phyloP scores from a whole-genome alignment of 2,329 filamentous ascomycete genomes.

The Pseudohalonectria lignicola region DNA sequence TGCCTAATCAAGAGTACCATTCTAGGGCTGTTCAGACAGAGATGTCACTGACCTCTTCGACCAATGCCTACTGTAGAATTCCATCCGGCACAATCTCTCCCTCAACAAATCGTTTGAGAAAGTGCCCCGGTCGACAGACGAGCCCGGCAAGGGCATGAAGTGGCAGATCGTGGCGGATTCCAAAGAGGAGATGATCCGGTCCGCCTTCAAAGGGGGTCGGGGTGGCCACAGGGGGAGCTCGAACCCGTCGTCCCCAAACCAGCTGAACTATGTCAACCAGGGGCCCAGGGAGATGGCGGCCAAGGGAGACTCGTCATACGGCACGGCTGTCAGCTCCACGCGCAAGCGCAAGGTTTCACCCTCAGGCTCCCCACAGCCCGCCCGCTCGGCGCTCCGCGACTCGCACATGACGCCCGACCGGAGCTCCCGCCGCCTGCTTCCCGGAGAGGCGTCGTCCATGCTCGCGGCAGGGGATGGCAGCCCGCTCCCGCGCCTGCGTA shows the following conservation, averaged over 20 bases:
- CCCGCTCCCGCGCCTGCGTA: constrained; percentile 47
- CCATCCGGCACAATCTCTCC: constrained; percentile 91
- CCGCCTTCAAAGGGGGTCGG: constrained; percentile 49
- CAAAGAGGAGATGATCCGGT: constrained; percentile 79
- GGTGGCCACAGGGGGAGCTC: constrained; percentile 58
- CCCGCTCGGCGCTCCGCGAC: constrained; percentile 34
- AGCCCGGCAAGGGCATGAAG: constrained; percentile 98
- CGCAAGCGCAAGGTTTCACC: constrained; percentile 47
- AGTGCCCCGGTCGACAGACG: constrained; percentile 81
- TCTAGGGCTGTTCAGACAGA: background rate
- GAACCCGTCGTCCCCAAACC: constrained; percentile 56
- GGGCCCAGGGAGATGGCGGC: constrained; percentile 44
- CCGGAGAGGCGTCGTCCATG: constrained; percentile 17
- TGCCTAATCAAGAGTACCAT: background rate
- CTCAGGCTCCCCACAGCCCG: constrained; percentile 42
- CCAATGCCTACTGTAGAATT: constrained; percentile 62
- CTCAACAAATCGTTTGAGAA: constrained; percentile 93
- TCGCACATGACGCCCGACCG: constrained; percentile 50
- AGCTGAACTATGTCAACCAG: constrained; percentile 49
- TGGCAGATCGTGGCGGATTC: constrained; percentile 86
- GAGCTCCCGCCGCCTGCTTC: constrained; percentile 27
- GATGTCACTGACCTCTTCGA: too few relatives aligned
- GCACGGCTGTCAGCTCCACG: constrained; percentile 39
- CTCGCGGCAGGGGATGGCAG: constrained; percentile 41
- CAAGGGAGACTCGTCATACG: too few relatives aligned